Conservation (phyloP, 2,329 filamentous ascomycete species). For the Proliferodiscus dingleyae region DNA sequence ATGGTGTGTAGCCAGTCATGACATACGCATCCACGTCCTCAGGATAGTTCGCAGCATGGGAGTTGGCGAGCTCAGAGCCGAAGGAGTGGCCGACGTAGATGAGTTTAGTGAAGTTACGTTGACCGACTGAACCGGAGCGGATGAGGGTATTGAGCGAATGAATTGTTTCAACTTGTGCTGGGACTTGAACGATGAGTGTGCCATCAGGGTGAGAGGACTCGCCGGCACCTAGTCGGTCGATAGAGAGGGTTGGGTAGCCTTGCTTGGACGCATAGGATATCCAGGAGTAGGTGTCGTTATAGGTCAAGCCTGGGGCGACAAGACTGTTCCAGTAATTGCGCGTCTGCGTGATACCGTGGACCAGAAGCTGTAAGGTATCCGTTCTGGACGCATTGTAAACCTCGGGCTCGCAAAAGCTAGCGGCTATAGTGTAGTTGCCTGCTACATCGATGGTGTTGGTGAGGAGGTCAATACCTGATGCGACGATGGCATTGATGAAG, state of each 20-base stretch:
- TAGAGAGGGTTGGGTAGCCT: slow-evolving; percentile 27
- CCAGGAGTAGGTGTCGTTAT: slow-evolving; percentile 20
- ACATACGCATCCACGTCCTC: slow-evolving; percentile 24
- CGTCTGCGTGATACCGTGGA: slow-evolving; percentile 24
- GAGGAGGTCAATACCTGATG: not conserved
- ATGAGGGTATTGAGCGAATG: slow-evolving; percentile 22
- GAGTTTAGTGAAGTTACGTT: slow-evolving; percentile 21
- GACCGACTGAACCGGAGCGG: slow-evolving; percentile 10
- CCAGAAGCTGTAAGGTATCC: slow-evolving; percentile 22
- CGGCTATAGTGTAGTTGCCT: slow-evolving; percentile 17
- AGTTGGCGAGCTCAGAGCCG: slow-evolving; percentile 24
- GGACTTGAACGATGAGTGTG: slow-evolving; percentile 20
- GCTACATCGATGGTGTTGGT: not conserved
- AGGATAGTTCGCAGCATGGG: slow-evolving; percentile 23
- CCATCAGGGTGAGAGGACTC: slow-evolving; percentile 23
- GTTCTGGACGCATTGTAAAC: not conserved
- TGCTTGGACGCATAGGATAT: slow-evolving; percentile 18
- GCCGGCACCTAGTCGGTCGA: slow-evolving; percentile 27
- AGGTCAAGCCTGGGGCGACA: slow-evolving; percentile 12
- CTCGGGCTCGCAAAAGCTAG: slow-evolving; percentile 19
- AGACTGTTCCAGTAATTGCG: slow-evolving; percentile 19
- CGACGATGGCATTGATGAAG: not conserved
- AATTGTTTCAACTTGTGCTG: slow-evolving; percentile 22
- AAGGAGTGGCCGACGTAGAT: slow-evolving; percentile 27
- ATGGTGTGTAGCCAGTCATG: slow-evolving; percentile 24